Percentiles rank a stretch among this genome's conserved stretches.
Conservation (phyloP, 495 filamentous ascomycete species). For the Immersiella caudata region DNA sequence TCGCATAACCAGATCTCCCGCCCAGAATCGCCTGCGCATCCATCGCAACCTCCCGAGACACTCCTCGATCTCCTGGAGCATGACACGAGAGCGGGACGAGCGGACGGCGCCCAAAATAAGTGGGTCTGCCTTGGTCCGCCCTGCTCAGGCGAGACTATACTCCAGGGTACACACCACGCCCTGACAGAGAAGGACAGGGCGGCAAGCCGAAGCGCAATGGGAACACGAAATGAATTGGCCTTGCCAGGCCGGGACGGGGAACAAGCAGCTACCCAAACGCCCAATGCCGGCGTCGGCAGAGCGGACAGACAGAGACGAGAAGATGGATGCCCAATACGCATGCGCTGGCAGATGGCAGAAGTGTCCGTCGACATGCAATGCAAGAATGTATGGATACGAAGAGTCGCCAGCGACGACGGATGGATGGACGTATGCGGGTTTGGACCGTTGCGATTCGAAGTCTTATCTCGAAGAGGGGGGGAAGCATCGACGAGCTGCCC, state of each 20-base stretch:
- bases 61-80: not conserved
- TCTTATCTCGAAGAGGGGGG: not conserved
- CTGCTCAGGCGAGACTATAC: not conserved
- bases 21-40: not conserved
- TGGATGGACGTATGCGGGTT: slow-evolving; percentile 17
- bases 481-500: slow-evolving; percentile 1
- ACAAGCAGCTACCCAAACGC: slow-evolving; percentile 6
- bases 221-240: not conserved
- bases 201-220: slow-evolving; percentile 14
- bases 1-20: slow-evolving; percentile 21
- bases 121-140: not conserved
- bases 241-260: not conserved
- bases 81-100: not conserved
- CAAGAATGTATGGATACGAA: slow-evolving; percentile 12
- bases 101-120: slow-evolving; percentile 4
- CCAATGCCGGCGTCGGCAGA: not conserved
- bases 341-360: slow-evolving; percentile 13
- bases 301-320: not conserved
- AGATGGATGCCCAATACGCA: slow-evolving; percentile 24
- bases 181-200: slow-evolving; percentile 4
- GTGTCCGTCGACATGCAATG: not conserved
- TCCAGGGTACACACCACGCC: not conserved
- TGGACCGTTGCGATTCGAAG: slow-evolving; percentile 13
- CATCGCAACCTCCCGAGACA: slow-evolving; percentile 2
- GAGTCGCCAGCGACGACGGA: not conserved